phyloP scores from a whole-genome alignment of 2,329 filamentous ascomycete genomes.

The Zymoseptoria ardabiliae region DNA sequence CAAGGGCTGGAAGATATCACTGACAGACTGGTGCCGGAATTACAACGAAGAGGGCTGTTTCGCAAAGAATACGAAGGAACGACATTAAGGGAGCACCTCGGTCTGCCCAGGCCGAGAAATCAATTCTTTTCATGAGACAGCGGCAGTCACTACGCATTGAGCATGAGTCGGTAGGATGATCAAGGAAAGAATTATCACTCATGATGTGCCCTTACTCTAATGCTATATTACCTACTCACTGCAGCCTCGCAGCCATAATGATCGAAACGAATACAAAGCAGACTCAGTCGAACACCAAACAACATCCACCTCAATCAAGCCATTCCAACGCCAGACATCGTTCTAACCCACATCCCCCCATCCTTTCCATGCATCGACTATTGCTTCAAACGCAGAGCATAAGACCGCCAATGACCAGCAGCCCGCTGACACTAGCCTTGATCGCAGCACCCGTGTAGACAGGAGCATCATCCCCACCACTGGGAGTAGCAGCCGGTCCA shows the following conservation, averaged over 20 bases:
- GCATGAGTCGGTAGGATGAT: neutral
- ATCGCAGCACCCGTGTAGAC: neutral
- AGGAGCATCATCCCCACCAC: neutral
- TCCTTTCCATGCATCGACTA: neutral
- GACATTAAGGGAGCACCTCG: constrained; percentile 21
- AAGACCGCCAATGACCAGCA: neutral
- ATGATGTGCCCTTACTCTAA: neutral
- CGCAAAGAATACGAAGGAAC: constrained; percentile 18
- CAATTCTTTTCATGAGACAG: constrained; percentile 13
- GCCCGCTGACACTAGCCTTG: neutral
- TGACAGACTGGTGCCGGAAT: constrained; percentile 17
- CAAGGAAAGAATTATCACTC: neutral
- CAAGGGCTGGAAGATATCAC: constrained; percentile 22
- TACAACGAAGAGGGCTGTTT: constrained; percentile 19
- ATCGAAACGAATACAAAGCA: neutral
- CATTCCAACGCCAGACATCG: neutral
- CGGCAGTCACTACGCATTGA: neutral
- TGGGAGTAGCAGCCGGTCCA: neutral
- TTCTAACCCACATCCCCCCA: neutral
- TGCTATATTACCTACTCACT: neutral
- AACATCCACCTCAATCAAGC: neutral
- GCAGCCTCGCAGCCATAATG: neutral
- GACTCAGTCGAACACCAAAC: neutral
- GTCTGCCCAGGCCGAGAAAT: constrained; percentile 19
- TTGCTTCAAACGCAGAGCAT: neutral